These are phyloP conservation scores for Ascochyta clinopodiicola DNA, from an alignment of 2,329 filamentous ascomycete genomes.

Conservation along the genomic window DNA sequence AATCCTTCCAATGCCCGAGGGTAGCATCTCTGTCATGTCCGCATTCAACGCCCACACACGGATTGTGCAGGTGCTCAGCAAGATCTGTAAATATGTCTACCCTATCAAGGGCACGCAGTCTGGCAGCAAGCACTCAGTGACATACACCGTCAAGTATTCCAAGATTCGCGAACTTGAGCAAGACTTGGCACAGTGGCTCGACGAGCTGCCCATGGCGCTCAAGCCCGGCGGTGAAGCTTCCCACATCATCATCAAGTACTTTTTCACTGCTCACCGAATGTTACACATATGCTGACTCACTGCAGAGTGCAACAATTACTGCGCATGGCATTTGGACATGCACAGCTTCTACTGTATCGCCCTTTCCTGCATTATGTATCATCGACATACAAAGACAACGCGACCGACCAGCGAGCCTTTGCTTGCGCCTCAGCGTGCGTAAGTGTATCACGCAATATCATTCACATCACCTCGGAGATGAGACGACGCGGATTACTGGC, in stretches of 20 bases:
- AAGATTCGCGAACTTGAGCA: conserved; percentile 69
- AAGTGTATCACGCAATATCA: conserved; percentile 73
- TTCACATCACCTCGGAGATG: conserved; percentile 81
- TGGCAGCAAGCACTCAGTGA: conserved; percentile 51
- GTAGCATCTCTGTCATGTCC: conserved; percentile 62
- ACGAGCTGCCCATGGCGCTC: conserved; percentile 74
- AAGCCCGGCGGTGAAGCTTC: conserved; percentile 79
- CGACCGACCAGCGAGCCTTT: conserved; percentile 77
- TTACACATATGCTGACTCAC: conserved; percentile 12
- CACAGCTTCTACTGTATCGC: conserved; percentile 81
- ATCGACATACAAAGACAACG: conserved; percentile 57
- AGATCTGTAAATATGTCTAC: conserved; percentile 70
- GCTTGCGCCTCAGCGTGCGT: conserved; percentile 74
- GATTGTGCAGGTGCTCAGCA: conserved; percentile 63
- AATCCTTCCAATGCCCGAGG: conserved; percentile 61
- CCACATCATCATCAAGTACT: conserved; percentile 77
- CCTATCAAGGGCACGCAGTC: conserved; percentile 61
- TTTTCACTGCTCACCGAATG: conserved; percentile 1
- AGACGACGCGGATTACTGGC: conserved; percentile 76
- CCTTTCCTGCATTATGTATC: conserved; percentile 86
- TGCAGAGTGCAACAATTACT: conserved; percentile 72
- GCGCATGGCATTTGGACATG: conserved; percentile 80
- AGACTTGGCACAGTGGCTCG: conserved; percentile 69
- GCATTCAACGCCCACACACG: conserved; percentile 67
- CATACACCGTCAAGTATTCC: conserved; percentile 68